A percentile compares a stretch with the other conserved stretches of the same genome.
Conservation (phyloP, 306 rosid genomes). For the Abrus precatorius region DNA sequence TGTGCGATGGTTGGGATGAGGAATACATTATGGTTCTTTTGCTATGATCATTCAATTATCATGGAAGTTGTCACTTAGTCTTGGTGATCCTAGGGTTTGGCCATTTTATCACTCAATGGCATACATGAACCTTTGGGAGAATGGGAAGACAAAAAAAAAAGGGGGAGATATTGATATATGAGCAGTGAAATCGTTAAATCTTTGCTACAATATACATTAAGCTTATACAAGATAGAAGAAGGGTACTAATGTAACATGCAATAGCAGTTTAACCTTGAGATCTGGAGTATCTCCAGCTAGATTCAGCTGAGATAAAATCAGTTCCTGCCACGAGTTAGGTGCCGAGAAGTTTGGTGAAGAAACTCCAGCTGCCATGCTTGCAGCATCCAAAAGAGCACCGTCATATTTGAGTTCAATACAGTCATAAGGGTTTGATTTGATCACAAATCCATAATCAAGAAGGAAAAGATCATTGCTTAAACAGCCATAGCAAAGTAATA, state of each 20-base stretch:
- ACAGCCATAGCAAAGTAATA: slow-evolving; percentile 80
- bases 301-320: slow-evolving; percentile 70
- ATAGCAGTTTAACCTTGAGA: slow-evolving; percentile 74
- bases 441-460: slow-evolving; percentile 91
- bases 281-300: slow-evolving; percentile 77
- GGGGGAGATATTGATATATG: slow-evolving; percentile 5
- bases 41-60: slow-evolving; percentile 1
- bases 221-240: not conserved
- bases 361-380: slow-evolving; percentile 90
- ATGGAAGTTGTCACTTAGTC: slow-evolving; percentile 19
- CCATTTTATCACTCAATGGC: not conserved
- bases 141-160: not conserved
- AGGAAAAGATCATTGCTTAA: slow-evolving; percentile 85
- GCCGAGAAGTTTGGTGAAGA: slow-evolving; percentile 75
- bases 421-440: slow-evolving; percentile 84
- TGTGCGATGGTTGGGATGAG: not conserved
- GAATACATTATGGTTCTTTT: slow-evolving; percentile 3
- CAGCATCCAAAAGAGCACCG: slow-evolving; percentile 90
- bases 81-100: slow-evolving; percentile 1
- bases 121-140: slow-evolving; percentile 14
- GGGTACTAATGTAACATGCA: slow-evolving; percentile 17
- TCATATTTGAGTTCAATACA: slow-evolving; percentile 87
- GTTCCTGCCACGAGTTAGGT: slow-evolving; percentile 84
- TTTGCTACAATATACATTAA: not conserved
- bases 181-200: not conserved